Conservation (phyloP, 306 rosid species). For the Parietaria judaica region DNA sequence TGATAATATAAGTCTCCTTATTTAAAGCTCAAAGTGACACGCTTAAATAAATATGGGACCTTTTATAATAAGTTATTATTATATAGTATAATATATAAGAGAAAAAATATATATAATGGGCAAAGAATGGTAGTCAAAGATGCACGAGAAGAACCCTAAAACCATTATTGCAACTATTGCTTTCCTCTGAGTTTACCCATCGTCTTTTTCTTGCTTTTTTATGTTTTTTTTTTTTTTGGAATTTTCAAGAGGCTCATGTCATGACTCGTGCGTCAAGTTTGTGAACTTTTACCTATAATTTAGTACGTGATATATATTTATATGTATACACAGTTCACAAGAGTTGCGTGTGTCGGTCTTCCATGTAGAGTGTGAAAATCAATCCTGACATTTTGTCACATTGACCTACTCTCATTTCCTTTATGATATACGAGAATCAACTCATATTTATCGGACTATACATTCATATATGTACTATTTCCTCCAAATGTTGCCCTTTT, state of each 20-base stretch:
- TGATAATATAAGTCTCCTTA: no score
- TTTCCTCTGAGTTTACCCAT: neutral
- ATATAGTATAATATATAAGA: no score
- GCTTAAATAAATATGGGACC: no score
- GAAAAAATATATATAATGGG: neutral
- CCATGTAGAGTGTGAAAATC: constrained; percentile 17
- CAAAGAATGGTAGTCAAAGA: constrained; percentile 6
- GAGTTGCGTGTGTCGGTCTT: constrained; percentile 36
- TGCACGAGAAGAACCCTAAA: constrained; percentile 15
- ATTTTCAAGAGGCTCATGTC: neutral
- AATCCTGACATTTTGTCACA: constrained; percentile 24
- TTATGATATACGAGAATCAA: constrained; percentile 8
- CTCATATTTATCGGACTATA: neutral
- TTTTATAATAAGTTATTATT: no score
- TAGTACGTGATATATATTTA: neutral
- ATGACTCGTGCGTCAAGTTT: neutral
- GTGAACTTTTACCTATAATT: neutral
- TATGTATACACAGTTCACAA: constrained; percentile 21
- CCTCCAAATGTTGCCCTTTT: no score
- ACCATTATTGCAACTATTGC: neutral
- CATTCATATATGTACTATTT: neutral
- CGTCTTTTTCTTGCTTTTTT: neutral
- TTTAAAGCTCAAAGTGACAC: no score
- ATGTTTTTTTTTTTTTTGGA: neutral
- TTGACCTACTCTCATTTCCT: constrained; percentile 12